Base-by-base conservation (phyloP, 116 monocot genomes). In the Phalaenopsis hybrid region DNA sequence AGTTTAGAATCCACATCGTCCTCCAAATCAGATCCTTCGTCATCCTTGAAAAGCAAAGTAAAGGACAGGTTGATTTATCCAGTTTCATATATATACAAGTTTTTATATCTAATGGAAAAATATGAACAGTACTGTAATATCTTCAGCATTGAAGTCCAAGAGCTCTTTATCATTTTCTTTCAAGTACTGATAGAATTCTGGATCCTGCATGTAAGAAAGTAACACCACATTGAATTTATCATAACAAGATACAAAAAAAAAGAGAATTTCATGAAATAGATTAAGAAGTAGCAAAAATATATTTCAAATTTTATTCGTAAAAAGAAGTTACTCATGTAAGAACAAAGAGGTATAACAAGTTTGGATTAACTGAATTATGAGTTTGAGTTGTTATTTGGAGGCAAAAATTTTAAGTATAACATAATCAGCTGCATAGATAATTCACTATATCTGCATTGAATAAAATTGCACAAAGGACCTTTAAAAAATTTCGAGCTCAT, bases 81-180 rank as follows among this genome's bases (percentile, higher is more conserved):
- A 13, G 25, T 50, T 44, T 52, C 6, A 25, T 52, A 49, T 28
- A 48, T 10, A 28, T n/a, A 77, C 49, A 77, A 75, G 51, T 45
- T 46, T 45, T 81, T 67, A 75, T 58, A 74, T 37, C 72, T 81
- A 78, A 63, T 65, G 33, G 57, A 33, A 78, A 21, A 77, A 8
- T 70, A 65, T 84, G 65, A 37, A 16, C 81, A 87, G 89, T 79
- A 94, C 94, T 79, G 89, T 85, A 76, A 85, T 85, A 67, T 89
- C 93, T 84, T 98, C 92, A 57, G 88, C 94, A 79, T 91, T 74
- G 63, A 98, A 95, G 3, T 93, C 95, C 78, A 95, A 57, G 43
- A 98, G 95, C 81, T 98, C 95, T 79, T 98, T 89, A 74, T 98
- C 98, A 89, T 86, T 84, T 31, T 95, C 93, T 89, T 93, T 90